A percentile compares a stretch with the other conserved stretches of the same genome.
Evolutionary conservation across 768 basidiomycete genomes (phyloP).

Genomic region (Suillus bovinus): DNA sequence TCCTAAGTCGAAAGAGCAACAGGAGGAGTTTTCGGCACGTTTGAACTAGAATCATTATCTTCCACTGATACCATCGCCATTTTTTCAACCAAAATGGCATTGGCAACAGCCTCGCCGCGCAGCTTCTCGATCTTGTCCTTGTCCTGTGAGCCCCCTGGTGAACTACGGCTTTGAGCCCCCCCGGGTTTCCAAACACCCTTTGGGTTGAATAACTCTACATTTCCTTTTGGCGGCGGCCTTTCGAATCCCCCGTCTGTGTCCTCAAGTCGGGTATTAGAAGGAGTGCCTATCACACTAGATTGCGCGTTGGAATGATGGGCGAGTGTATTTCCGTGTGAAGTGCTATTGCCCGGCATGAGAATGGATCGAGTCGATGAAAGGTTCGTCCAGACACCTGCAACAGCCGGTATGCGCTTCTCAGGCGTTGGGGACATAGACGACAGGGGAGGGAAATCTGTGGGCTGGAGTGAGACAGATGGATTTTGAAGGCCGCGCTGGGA

Average conservation of each 20-base stretch:
- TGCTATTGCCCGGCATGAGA: conserved; percentile 42
- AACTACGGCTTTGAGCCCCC: conserved; percentile 16
- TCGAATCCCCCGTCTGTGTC: conserved; percentile 50
- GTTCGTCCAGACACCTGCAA: conserved; percentile 73
- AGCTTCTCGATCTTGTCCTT: conserved; percentile 34
- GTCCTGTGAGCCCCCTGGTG: conserved; percentile 19
- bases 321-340: conserved; percentile 33
- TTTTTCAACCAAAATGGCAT: conserved; percentile 38
- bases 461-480: conserved; percentile 45
- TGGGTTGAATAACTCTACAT: conserved; percentile 38
- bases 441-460: conserved; percentile 74
- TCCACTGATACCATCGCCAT: conserved; percentile 39
- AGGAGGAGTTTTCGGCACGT: conserved; percentile 15
- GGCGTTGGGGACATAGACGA: conserved; percentile 41
- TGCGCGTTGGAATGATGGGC: conserved; percentile 39
- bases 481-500: conserved; percentile 38
- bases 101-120: conserved; percentile 36
- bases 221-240: conserved; percentile 48
- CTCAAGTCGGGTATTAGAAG: conserved; percentile 34
- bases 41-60: conserved; percentile 21
- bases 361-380: conserved; percentile 51
- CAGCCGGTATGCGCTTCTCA: conserved; percentile 56
- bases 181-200: conserved; percentile 30
- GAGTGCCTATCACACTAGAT: conserved; percentile 8
- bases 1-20: conserved; percentile 30